Evolutionary conservation across 306 rosid genomes (phyloP).

Genomic region (Calophaca sinica): DNA sequence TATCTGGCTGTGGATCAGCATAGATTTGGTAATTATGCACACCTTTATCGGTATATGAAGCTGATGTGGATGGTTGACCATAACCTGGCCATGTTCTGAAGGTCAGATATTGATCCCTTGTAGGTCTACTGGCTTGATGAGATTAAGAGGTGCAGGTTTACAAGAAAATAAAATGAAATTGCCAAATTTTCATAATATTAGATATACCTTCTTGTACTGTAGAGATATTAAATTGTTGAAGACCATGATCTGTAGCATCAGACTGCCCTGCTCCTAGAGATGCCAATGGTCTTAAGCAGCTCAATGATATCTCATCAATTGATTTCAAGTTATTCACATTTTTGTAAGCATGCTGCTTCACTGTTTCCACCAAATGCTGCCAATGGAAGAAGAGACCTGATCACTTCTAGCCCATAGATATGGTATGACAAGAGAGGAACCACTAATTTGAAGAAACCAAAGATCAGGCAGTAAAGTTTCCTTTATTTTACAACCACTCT

Average conservation of each 20-base stretch:
- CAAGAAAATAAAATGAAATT: too few species aligned
- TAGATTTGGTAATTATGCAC: slow-evolving; percentile 31
- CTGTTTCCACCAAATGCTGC: slow-evolving; percentile 44
- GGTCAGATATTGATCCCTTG: too few species aligned
- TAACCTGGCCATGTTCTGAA: not conserved
- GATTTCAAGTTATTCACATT: slow-evolving; percentile 29
- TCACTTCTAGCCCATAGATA: not conserved
- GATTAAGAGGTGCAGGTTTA: too few species aligned
- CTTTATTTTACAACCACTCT: not conserved
- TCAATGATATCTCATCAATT: slow-evolving; percentile 11
- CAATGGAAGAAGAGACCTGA: not conserved
- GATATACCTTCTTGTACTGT: not conserved
- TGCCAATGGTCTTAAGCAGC: slow-evolving; percentile 19
- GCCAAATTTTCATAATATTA: not conserved
- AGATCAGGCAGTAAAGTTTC: not conserved
- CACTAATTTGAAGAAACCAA: too few species aligned
- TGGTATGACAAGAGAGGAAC: not conserved
- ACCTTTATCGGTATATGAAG: slow-evolving; percentile 13
- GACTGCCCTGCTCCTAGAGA: slow-evolving; percentile 34
- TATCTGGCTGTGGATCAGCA: not conserved
- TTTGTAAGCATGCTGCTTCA: slow-evolving; percentile 47
- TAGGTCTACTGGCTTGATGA: too few species aligned
- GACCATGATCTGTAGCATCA: slow-evolving; percentile 35
- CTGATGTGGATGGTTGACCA: slow-evolving; percentile 26
- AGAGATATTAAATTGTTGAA: slow-evolving; percentile 28